Evolutionary conservation across 257 asterid genomes (phyloP), one percentile per base, ranked within the genome.

Genomic region (Penstemon barbatus): DNA sequence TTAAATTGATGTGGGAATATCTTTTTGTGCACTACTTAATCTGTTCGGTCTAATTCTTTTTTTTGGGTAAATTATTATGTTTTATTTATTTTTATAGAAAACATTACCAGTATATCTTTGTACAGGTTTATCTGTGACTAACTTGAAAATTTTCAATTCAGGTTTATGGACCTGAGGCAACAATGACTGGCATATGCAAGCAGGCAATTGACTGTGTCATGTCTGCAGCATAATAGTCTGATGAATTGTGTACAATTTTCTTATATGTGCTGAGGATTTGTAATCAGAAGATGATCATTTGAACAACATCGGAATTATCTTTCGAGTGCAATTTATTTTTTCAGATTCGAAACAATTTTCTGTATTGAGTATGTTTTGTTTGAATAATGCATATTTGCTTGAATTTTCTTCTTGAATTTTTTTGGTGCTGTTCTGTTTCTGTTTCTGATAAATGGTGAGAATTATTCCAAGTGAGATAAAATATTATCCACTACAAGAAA

Each of bases 111-210:
- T 25, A 10, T 13, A 40, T 38, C 45, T 37, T 7, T n/a, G 44
- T 13, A 8, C 19, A 8, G 9, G 9, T 60, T 61, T 25, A 19
- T 3, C 5, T 10, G 4, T 11, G 53, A n/a, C 63, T 73, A 39
- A 68, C 46, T 8, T 10, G 33, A 18, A 62, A 49, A 10, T 4
- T 45, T 18, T 52, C 8, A 54, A 7, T 70, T 75, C 75, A 89
- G 96, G 91, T 89, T 64, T 87, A 89, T 25, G 96, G 96, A 56
- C 96, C 92, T 8, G 96, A 85, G 87, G 96, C 96, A 52, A 89
- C 96, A 59, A 89, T 89, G 95, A 89, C 95, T 37, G 96, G 96
- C 60, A 89, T 89, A 61, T 87, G 95, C 74, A 87, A 89, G 84
- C 78, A 84, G 77, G 96, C 95, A 8, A 89, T 89, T 71, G 95